Conservation (phyloP, 345 rosid genomes). For the Euphorbia lathyris region DNA sequence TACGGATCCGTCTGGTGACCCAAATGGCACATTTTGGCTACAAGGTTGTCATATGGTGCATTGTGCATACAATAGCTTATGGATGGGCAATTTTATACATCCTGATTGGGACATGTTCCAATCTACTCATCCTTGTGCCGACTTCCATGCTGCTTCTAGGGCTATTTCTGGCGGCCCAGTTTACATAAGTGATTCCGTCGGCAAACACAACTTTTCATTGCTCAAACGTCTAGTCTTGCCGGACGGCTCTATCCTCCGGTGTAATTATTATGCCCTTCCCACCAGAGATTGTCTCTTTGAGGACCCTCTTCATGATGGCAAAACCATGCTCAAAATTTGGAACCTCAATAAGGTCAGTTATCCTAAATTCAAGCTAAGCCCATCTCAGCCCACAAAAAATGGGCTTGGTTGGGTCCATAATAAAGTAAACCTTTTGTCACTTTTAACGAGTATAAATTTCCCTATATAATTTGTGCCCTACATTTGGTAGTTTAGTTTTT, state of each 20-base stretch:
- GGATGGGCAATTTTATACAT: conserved; percentile 99
- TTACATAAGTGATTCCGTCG: conserved; percentile 76
- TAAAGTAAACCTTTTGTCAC: no score
- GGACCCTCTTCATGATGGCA: conserved; percentile 96
- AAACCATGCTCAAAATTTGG: conserved; percentile 99
- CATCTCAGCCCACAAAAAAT: background rate
- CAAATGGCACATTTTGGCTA: conserved; percentile 93
- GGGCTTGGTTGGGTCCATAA: background rate
- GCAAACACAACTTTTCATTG: conserved; percentile 71
- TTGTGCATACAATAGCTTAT: conserved; percentile 95
- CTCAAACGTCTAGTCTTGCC: conserved; percentile 71
- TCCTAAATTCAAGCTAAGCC: background rate
- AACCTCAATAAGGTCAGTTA: conserved; percentile 78
- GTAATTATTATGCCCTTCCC: conserved; percentile 86
- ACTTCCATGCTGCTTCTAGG: conserved; percentile 93
- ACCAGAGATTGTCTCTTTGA: conserved; percentile 84
- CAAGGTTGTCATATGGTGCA: conserved; percentile 99
- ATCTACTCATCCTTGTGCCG: conserved; percentile 92
- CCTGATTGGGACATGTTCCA: conserved; percentile 99
- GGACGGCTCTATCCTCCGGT: conserved; percentile 76
- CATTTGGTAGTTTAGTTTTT: no score
- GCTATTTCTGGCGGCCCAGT: conserved; percentile 96
- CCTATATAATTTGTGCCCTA: no score
- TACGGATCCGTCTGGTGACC: conserved; percentile 95
- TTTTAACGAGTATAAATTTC: no score